A percentile compares a stretch with the other conserved stretches of the same genome.
These are phyloP conservation scores for Termitomyces sp. DNA, from an alignment of 768 basidiomycete species.

Conservation along the genomic window DNA sequence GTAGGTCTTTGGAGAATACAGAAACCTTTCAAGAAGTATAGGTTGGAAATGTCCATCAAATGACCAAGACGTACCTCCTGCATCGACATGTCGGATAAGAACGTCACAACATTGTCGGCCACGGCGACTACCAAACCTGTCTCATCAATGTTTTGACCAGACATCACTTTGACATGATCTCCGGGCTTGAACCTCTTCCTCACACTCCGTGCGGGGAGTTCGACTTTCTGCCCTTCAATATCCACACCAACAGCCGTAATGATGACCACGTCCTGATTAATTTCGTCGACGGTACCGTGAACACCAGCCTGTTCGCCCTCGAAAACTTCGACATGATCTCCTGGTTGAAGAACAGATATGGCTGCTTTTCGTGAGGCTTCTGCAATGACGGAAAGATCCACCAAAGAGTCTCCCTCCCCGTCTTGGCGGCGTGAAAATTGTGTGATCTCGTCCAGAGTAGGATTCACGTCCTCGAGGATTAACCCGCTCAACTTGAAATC, in stretches of 20 bases:
- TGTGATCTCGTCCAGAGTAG: constrained; percentile 95
- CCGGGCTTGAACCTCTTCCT: constrained; percentile 95
- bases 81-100: constrained; percentile 96
- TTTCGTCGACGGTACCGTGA: constrained; percentile 88
- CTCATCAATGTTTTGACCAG: constrained; percentile 91
- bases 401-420: constrained; percentile 61
- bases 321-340: constrained; percentile 96
- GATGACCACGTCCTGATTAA: constrained; percentile 82
- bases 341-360: constrained; percentile 93
- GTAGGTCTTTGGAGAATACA: constrained; percentile 95
- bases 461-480: constrained; percentile 85
- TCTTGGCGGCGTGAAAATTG: constrained; percentile 80
- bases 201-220: constrained; percentile 83
- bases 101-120: constrained; percentile 87
- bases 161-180: constrained; percentile 98
- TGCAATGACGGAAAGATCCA: constrained; percentile 88
- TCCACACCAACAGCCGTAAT: constrained; percentile 79
- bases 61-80: constrained; percentile 63
- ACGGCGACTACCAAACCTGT: constrained; percentile 95
- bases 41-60: not conserved
- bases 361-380: constrained; percentile 90
- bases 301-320: constrained; percentile 96
- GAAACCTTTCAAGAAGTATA: constrained; percentile 60
- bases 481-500: constrained; percentile 83
- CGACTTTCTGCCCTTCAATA: constrained; percentile 82